A percentile compares a stretch with the other conserved stretches of the same genome.
Evolutionary conservation across 2,329 filamentous ascomycete genomes (phyloP).

Genomic region (Capronia epimyces): DNA sequence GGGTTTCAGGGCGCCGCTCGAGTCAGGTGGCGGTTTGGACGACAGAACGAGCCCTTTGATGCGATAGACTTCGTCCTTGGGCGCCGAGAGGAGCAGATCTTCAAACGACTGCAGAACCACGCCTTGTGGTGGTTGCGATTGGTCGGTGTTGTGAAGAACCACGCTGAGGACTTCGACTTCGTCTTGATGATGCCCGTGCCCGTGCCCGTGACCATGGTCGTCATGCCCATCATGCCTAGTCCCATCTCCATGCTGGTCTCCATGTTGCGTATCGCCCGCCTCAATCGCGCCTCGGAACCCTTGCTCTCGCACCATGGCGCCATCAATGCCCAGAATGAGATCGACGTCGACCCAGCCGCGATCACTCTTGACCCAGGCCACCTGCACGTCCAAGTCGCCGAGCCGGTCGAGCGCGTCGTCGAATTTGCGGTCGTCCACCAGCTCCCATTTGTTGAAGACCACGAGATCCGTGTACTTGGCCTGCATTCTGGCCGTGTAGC

Average conservation of each 20-base stretch:
- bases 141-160: slow-evolving; percentile 42
- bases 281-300: slow-evolving; percentile 29
- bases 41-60: slow-evolving; percentile 68
- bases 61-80: slow-evolving; percentile 91
- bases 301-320: slow-evolving; percentile 56
- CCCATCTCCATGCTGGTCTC: background rate
- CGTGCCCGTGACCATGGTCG: slow-evolving; percentile 40
- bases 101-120: slow-evolving; percentile 58
- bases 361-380: slow-evolving; percentile 77
- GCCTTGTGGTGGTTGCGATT: slow-evolving; percentile 37
- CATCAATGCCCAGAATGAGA: slow-evolving; percentile 81
- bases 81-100: slow-evolving; percentile 61
- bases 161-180: slow-evolving; percentile 90
- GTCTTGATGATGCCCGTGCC: slow-evolving; percentile 59
- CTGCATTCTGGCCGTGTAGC: slow-evolving; percentile 81
- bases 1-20: slow-evolving; percentile 40
- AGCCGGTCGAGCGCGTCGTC: slow-evolving; percentile 74
- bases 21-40: slow-evolving; percentile 41
- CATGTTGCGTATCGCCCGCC: slow-evolving; percentile 12
- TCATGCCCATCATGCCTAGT: slow-evolving; percentile 35
- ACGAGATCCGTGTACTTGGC: slow-evolving; percentile 85
- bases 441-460: slow-evolving; percentile 90
- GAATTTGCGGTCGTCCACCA: slow-evolving; percentile 64
- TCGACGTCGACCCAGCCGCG: slow-evolving; percentile 72
- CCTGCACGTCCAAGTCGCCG: slow-evolving; percentile 73